Conservation (phyloP, 805 yeast species). For the Ogataea nakhonphanomensis region DNA sequence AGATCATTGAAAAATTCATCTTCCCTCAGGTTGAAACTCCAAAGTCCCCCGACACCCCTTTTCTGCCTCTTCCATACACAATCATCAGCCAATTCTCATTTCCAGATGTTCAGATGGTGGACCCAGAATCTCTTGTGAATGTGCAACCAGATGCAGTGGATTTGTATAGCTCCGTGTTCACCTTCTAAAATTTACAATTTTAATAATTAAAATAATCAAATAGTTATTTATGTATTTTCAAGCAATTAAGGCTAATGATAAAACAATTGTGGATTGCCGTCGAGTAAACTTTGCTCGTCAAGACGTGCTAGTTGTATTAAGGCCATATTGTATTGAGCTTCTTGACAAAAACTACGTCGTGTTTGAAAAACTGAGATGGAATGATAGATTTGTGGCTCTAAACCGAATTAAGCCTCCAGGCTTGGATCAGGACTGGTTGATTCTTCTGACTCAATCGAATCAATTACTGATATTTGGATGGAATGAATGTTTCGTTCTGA, state of each 20-base stretch:
- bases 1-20: slow-evolving; percentile 16
- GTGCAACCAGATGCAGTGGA: slow-evolving; percentile 14
- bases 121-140: slow-evolving; percentile 9
- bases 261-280: slow-evolving; percentile 9
- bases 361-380: background rate
- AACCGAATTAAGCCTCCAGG: slow-evolving; percentile 21
- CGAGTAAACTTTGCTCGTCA: background rate
- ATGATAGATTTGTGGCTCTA: slow-evolving; percentile 18
- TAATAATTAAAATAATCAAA: slow-evolving; percentile 1
- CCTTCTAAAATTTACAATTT: slow-evolving; percentile 10
- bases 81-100: slow-evolving; percentile 23
- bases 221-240: slow-evolving; percentile 6
- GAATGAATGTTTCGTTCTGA: slow-evolving; percentile 12
- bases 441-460: slow-evolving; percentile 23
- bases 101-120: slow-evolving; percentile 19
- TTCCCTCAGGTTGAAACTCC: slow-evolving; percentile 18
- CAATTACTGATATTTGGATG: slow-evolving; percentile 19
- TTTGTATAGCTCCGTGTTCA: slow-evolving; percentile 17
- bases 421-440: slow-evolving; percentile 20
- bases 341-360: background rate
- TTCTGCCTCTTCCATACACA: slow-evolving; percentile 1
- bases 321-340: slow-evolving; percentile 7
- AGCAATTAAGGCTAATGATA: background rate
- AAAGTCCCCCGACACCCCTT: slow-evolving; percentile 4
- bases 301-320: slow-evolving; percentile 7